Base-by-base conservation (phyloP, 352 stramenopile genomes). In the Globisporangium polare region DNA sequence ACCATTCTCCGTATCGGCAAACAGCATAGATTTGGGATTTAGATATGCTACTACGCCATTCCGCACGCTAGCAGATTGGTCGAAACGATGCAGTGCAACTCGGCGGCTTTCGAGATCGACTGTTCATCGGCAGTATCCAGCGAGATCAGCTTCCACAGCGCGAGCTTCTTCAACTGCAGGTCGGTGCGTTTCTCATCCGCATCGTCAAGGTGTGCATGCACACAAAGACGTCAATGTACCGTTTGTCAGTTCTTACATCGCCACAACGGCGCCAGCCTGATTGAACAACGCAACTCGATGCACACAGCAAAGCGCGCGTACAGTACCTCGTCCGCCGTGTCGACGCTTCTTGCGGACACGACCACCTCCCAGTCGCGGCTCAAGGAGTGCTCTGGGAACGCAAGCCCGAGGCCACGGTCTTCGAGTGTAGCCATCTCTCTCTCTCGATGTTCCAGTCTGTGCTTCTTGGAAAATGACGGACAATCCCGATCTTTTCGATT, bases 41-140 rank as follows among this genome's bases (percentile, higher is more conserved):
- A n/a, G n/a, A n/a, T n/a, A n/a, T n/a, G n/a, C n/a, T n/a, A n/a
- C n/a, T n/a, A n/a, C n/a, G n/a, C n/a, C n/a, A n/a, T n/a, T n/a
- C n/a, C n/a, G n/a, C n/a, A n/a, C n/a, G n/a, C n/a, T n/a, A n/a
- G n/a, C n/a, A n/a, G n/a, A n/a, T n/a, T n/a, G n/a, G n/a, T n/a
- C n/a, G n/a, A n/a, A n/a, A n/a, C n/a, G 45, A 90, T 72, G 20
- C 84, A 83, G 6, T 89, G 56, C 0, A 64, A 39, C 64, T 75
- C 73, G 13, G 76, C 76, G 13, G 73, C 69, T 1, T 33, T 20
- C 31, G 77, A 26, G 24, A 90, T 87, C 31, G 77, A 86, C 37
- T 71, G 41, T 47, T 90, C 81, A 41, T 88, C 69, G 47, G 62
- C 46, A 10, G 72, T 85, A 50, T 91, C 82, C 15, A 90, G 39